phyloP scores from a whole-genome alignment of 1,284 basidiomycete species.

The Singerocomus rubriflavus region DNA sequence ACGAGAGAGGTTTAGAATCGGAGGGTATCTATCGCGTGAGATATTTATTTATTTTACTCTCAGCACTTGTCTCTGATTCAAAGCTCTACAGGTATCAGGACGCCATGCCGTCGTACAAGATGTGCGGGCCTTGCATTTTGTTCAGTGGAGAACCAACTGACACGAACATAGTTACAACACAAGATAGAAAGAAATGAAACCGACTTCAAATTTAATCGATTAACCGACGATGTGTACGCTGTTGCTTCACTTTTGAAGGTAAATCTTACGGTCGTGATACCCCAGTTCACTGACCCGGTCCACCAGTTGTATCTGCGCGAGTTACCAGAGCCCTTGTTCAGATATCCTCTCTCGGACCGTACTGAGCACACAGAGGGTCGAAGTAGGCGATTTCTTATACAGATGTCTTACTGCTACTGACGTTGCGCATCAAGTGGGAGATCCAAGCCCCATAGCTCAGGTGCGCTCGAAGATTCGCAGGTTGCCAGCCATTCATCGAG shows the following conservation, averaged over 20 bases:
- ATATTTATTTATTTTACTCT: conserved; percentile 3
- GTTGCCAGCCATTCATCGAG: conserved; percentile 84
- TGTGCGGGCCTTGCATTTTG: conserved; percentile 39
- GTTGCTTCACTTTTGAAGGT: conserved; percentile 94
- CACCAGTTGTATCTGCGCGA: conserved; percentile 82
- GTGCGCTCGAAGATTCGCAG: conserved; percentile 81
- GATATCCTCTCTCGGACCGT: conserved; percentile 78
- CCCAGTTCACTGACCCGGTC: conserved; percentile 11
- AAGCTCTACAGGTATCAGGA: conserved; percentile 67
- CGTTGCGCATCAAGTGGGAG: conserved; percentile 49
- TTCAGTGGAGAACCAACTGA: conserved; percentile 4
- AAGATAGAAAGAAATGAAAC: conserved; percentile 88
- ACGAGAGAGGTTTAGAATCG: conserved; percentile 72
- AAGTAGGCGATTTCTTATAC: conserved; percentile 41
- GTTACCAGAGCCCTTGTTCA: conserved; percentile 92
- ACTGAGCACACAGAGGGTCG: conserved; percentile 77
- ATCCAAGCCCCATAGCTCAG: conserved; percentile 67
- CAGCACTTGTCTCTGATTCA: conserved; percentile 4
- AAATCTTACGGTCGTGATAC: conserved; percentile 13
- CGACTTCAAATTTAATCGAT: conserved; percentile 74
- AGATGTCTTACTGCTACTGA: conserved; percentile 4
- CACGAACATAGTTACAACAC: conserved; percentile 64
- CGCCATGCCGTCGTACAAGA: conserved; percentile 82
- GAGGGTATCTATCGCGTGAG: conserved; percentile 86
- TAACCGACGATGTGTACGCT: conserved; percentile 82